Evolutionary conservation across 805 yeast species (phyloP), one percentile per base, ranked within the genome.

Genomic region (Ogataea philodendri): DNA sequence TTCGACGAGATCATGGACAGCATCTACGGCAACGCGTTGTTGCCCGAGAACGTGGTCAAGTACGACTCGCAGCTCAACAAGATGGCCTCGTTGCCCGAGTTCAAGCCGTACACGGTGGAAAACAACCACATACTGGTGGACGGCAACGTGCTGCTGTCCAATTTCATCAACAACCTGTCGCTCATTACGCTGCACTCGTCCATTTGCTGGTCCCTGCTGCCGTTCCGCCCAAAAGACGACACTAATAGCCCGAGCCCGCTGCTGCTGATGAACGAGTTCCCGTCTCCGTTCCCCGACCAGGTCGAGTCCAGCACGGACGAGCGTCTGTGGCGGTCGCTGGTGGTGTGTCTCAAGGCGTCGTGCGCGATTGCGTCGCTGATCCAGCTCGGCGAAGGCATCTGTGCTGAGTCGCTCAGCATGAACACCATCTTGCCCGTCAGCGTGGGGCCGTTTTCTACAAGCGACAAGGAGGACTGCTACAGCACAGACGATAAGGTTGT

Each of bases 341-440:
- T 67, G 5, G 33, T 45, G 5, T 39, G 66, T 3, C 44, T 67
- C 30, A 35, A 34, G 26, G 44, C 66, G 1, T 49, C 65, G 1
- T 42, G 55, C 20, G 63, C 60, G 7, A 46, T 62, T 9, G 54
- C 65, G 5, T 45, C 55, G 9, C 35, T 67, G 15, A 37, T 71
- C 11, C 69, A 67, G 32, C 32, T 70, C 7, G 73, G 70, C 4
- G 54, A 58, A 38, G 72, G 71, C 8, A 51, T 54, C 6, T 49
- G 60, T n/a, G 55, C 40, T 1, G 49, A 46, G 20, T 35, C 48
- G 3, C 28, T 45, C 5, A 5, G 15, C n/a, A 26, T 33, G 37
- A 39, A 41, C 33, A 22, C 42, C n/a, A 37, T 37, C 13, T 37
- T 45, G 10, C 49, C 45, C 15, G 42, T 53, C 1, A 32, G 46